Evolutionary conservation across 2,329 filamentous ascomycete genomes (phyloP).

Genomic region (Neoscytalidium dimidiatum): DNA sequence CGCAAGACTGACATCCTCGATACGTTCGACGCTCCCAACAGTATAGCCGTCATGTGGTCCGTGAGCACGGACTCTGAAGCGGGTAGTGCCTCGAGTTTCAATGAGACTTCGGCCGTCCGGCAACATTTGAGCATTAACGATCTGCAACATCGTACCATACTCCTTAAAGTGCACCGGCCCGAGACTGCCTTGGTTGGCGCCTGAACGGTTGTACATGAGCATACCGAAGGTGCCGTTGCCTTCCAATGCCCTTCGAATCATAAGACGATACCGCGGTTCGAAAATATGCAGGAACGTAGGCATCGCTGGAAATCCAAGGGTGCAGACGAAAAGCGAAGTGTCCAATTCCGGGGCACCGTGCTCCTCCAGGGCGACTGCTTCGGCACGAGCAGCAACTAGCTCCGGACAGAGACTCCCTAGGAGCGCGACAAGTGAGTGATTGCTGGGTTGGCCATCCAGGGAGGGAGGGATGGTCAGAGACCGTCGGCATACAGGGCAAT

Average conservation of each 20-base stretch:
- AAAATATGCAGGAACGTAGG: slow-evolving; percentile 88
- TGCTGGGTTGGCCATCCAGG: slow-evolving; percentile 55
- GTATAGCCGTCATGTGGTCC: slow-evolving; percentile 73
- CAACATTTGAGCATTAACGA: slow-evolving; percentile 72
- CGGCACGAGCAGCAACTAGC: slow-evolving; percentile 60
- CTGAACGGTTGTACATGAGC: slow-evolving; percentile 68
- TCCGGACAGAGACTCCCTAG: slow-evolving; percentile 68
- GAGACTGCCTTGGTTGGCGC: slow-evolving; percentile 52
- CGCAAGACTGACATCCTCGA: slow-evolving; percentile 79
- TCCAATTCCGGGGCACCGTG: slow-evolving; percentile 59
- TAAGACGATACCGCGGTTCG: slow-evolving; percentile 86
- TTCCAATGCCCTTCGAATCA: slow-evolving; percentile 78
- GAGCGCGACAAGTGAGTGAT: slow-evolving; percentile 64
- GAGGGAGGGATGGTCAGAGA: slow-evolving; percentile 57
- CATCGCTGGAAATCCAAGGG: slow-evolving; percentile 77
- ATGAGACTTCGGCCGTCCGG: slow-evolving; percentile 80
- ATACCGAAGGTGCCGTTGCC: slow-evolving; percentile 80
- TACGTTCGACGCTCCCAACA: slow-evolving; percentile 71
- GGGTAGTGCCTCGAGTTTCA: slow-evolving; percentile 73
- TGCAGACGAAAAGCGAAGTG: slow-evolving; percentile 74
- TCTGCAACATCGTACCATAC: slow-evolving; percentile 76
- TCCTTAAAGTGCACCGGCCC: slow-evolving; percentile 63
- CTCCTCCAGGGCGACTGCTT: slow-evolving; percentile 60
- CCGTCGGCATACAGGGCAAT: slow-evolving; percentile 80
- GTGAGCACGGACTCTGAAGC: slow-evolving; percentile 71